These are phyloP conservation scores for Tylopilus balloui DNA, from an alignment of 768 basidiomycete species.

Conservation along the genomic window DNA sequence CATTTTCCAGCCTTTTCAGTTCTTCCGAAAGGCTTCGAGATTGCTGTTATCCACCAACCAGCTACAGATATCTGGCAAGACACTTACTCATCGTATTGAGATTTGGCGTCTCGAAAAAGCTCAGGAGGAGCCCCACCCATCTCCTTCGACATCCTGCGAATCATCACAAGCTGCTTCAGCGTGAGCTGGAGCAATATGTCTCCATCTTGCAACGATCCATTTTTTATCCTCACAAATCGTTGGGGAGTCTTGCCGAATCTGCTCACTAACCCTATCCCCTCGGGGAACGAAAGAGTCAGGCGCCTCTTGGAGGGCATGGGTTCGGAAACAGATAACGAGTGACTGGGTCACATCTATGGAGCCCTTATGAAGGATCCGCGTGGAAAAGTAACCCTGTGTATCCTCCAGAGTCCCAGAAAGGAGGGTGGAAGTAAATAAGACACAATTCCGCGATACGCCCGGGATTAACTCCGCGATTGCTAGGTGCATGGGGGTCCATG, in stretches of 20 bases:
- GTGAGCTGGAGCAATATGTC: not conserved
- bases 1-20: not conserved
- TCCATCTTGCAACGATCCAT: not conserved
- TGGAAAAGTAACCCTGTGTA: not conserved
- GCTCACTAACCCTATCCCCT: not conserved
- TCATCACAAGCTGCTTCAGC: not conserved
- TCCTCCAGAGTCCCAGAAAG: no score
- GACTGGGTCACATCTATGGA: not conserved
- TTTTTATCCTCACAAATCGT: not conserved
- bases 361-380: not conserved
- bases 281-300: not conserved
- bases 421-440: not conserved
- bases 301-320: not conserved
- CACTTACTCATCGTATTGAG: not conserved
- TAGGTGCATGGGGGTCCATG: not conserved
- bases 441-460: not conserved
- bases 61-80: not conserved
- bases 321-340: not conserved
- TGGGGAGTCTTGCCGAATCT: not conserved
- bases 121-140: not conserved
- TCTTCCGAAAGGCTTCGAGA: not conserved
- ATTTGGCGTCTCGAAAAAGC: not conserved
- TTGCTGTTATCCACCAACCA: not conserved
- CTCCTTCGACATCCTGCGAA: not conserved
- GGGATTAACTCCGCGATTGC: not conserved